Evolutionary conservation across 306 rosid species (phyloP), one percentile per base, ranked within the genome.

Genomic region (Macrotyloma uniflorum): DNA sequence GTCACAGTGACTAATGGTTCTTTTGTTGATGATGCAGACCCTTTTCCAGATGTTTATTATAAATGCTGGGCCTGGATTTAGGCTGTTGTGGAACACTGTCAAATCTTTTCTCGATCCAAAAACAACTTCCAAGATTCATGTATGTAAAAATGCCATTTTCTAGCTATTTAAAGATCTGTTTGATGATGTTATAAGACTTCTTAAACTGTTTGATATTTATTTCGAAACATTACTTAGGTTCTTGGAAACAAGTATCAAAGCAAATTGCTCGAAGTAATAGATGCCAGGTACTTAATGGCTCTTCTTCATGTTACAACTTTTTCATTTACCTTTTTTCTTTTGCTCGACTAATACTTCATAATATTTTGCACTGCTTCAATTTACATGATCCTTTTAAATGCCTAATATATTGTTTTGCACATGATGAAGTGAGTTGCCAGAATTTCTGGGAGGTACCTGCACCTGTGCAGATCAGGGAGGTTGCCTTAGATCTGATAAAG

Each of bases 41-140:
- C 98, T 95, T 67, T 86, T 79, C 85, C 98, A 95, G 80, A 95
- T 95, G 99, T 93, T 91, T 70, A 95, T 95, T 53, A 90, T 95
- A 82, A 95, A 95, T 81, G 99, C 99, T 72, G 98, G 99, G 75
- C 94, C 97, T 51, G 98, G 98, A 72, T 95, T 95, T 82, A 88
- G 98, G 86, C 83, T 95, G 80, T 78, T 93, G 45, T 95, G 99
- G 99, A 91, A 75, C 88, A 91, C 99, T 28, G 88, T 94, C 47
- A 94, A 94, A 86, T 83, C 91, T 75, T 94, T 94, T 75, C 97
- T 94, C 0, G 98, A 94, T 87, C 98, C 99, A 32, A 91, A 82
- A 79, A 95, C 99, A 68, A 93, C 99, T 70, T 93, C 99, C 65
- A 95, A 95, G 83, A 95, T 95, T 76, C 99, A 95, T 72, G 99